Evolutionary conservation across 2,329 filamentous ascomycete species (phyloP).

Genomic region (Nemania bipapillata): DNA sequence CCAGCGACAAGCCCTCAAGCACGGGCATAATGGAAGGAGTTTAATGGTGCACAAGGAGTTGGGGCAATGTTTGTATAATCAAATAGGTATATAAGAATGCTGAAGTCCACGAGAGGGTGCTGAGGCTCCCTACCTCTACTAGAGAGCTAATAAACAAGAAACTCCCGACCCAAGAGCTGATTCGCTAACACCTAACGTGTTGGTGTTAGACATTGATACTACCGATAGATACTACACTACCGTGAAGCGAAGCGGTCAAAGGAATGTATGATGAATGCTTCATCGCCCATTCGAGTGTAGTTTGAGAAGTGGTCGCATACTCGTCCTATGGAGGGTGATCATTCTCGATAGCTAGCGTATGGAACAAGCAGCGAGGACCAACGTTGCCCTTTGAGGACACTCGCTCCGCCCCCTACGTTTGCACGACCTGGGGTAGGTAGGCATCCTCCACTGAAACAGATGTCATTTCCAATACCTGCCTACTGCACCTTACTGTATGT

Average conservation of each 20-base stretch:
- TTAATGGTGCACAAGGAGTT: not conserved
- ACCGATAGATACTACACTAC: not conserved
- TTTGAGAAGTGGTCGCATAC: slow-evolving; percentile 2
- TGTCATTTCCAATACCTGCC: not conserved
- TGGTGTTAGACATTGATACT: not conserved
- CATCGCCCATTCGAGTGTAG: not conserved
- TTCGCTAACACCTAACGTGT: not conserved
- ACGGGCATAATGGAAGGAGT: slow-evolving; percentile 14
- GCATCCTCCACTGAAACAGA: not conserved
- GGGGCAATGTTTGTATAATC: no score
- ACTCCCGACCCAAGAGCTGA: not conserved
- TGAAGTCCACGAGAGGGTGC: not conserved
- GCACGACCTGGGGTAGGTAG: not conserved
- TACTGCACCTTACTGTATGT: no score
- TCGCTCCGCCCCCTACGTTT: slow-evolving; percentile 5
- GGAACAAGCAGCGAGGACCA: not conserved
- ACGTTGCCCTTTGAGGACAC: slow-evolving; percentile 12
- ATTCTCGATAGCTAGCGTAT: not conserved
- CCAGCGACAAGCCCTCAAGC: slow-evolving; percentile 14
- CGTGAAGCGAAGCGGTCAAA: not conserved
- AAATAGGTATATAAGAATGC: not conserved
- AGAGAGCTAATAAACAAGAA: slow-evolving; percentile 1
- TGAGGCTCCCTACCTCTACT: not conserved
- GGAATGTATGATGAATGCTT: slow-evolving; percentile 6
- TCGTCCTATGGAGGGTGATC: not conserved